phyloP scores from a whole-genome alignment of 2,329 filamentous ascomycete species.

The Sclerotinia subarctica region DNA sequence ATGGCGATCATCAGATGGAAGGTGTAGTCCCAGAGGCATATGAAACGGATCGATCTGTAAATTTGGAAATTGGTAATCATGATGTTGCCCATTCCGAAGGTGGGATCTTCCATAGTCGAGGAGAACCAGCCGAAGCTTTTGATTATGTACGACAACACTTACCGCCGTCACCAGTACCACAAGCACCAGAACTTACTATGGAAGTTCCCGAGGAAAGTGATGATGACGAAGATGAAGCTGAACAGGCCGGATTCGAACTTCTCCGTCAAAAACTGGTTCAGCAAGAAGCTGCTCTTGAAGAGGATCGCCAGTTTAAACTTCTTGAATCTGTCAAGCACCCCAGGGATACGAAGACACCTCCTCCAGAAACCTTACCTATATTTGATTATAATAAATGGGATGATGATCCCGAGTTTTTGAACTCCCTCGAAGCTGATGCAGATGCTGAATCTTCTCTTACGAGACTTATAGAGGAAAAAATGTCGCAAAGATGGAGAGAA shows the following conservation, averaged over 20 bases:
- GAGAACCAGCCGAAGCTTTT: background rate
- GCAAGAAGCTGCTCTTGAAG: conserved; percentile 21
- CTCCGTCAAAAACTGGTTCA: conserved; percentile 12
- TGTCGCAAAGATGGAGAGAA: conserved; percentile 25
- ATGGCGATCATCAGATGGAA: conserved; percentile 6
- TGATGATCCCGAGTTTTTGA: conserved; percentile 32
- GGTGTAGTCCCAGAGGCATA: background rate
- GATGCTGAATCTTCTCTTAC: conserved; percentile 26
- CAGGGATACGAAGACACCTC: conserved; percentile 37
- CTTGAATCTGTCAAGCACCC: conserved; percentile 27
- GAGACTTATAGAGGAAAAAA: conserved; percentile 24
- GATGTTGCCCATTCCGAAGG: background rate
- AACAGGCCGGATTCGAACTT: conserved; percentile 19
- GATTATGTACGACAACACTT: background rate
- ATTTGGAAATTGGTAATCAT: background rate
- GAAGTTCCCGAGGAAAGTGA: conserved; percentile 26
- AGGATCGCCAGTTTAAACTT: conserved; percentile 18
- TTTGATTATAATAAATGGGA: conserved; percentile 29
- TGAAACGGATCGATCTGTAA: background rate
- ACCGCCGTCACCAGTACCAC: conserved; percentile 4
- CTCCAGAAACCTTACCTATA: conserved; percentile 32
- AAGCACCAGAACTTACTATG: conserved; percentile 18
- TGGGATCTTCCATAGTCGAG: background rate
- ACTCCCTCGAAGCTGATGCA: conserved; percentile 27
- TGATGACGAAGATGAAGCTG: conserved; percentile 26